A percentile compares a stretch with the other conserved stretches of the same genome.
These are phyloP conservation scores for Botrytis medusae DNA, from an alignment of 2,329 filamentous ascomycete genomes.

Conservation along the genomic window DNA sequence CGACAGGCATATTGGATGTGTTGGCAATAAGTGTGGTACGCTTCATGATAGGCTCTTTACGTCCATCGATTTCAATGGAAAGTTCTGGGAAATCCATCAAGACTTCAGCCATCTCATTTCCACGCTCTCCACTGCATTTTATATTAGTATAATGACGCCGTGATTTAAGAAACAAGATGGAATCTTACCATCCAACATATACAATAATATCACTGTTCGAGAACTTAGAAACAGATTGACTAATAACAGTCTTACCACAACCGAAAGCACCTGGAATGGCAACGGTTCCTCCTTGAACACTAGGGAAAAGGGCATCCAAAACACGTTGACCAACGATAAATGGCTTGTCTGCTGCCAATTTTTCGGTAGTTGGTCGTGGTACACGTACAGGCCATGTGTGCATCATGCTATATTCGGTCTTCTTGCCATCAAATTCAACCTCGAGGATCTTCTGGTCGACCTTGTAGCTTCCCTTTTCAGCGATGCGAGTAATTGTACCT, in stretches of 20 bases:
- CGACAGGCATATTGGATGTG: slow-evolving; percentile 99
- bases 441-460: slow-evolving; percentile 93
- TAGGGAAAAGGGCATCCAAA: slow-evolving; percentile 91
- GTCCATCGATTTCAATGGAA: slow-evolving; percentile 88
- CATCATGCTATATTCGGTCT: slow-evolving; percentile 96
- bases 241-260: slow-evolving; percentile 99
- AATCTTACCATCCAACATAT: slow-evolving; percentile 70
- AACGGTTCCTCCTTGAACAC: slow-evolving; percentile 94
- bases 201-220: slow-evolving; percentile 99
- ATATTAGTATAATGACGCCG: neutral
- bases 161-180: neutral
- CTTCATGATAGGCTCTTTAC: slow-evolving; percentile 99
- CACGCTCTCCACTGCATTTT: slow-evolving; percentile 67
- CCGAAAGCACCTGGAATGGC: slow-evolving; percentile 98
- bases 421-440: slow-evolving; percentile 95
- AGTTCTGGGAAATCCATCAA: slow-evolving; percentile 99
- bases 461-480: slow-evolving; percentile 87
- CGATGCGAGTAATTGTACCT: slow-evolving; percentile 89
- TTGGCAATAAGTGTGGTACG: slow-evolving; percentile 97
- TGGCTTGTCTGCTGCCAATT: slow-evolving; percentile 81
- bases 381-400: slow-evolving; percentile 98
- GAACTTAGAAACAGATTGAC: slow-evolving; percentile 98
- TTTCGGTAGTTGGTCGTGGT: slow-evolving; percentile 87
- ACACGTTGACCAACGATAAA: slow-evolving; percentile 98
- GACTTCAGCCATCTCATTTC: slow-evolving; percentile 99